Base-by-base conservation (phyloP, 2,329 filamentous ascomycete genomes). In the Neonectria neomacrospora region DNA sequence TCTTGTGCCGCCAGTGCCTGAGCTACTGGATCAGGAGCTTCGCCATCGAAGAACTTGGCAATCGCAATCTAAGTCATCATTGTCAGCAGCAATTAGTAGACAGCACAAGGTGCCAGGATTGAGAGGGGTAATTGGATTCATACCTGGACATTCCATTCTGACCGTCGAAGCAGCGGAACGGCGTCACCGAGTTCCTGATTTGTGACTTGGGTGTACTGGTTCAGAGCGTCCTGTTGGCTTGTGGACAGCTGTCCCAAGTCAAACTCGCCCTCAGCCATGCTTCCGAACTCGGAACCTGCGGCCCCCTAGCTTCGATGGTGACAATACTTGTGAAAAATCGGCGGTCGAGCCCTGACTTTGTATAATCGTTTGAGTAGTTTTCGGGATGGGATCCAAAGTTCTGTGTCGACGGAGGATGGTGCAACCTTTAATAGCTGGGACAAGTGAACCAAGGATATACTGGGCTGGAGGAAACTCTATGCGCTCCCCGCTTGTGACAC, bases 1-100 rank as follows among this genome's bases (percentile, higher is more conserved):
- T 84, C 79, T 64, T 90, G 84, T 8, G 86, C 84, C 52, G 90
- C 86, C 54, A 90, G 85, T 61, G 92, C 92, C 80, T 96, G 93
- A 61, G 91, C 91, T 18, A 95, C 82, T 12, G 88, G 91, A 76
- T 97, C 93, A 52, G 93, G 87, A 3, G 91, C 91, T 80, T 98
- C 96, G 71, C 96, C 96, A 74, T 99, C 96, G 77, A 97, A 99
- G 86, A 98, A 98, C 76, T 96, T 96, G 68, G 96, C 89, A 67
- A 99, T 95, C 61, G 96, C 95, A 73, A 98, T 97, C 90, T 97
- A 75, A 5, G 60, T 14, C 11, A 37, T 22, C 34, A 45, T 41
- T 20, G 45, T 61, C 9, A 54, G 51, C 26, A 54, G 28, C 26
- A 52, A 65, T 50, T 42, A 22, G 42, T 32, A 32, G 42, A 48